Evolutionary conservation across 75 land plant species (phyloP), one percentile per base, ranked within the genome.

Genomic region (Sequoia sempervirens): DNA sequence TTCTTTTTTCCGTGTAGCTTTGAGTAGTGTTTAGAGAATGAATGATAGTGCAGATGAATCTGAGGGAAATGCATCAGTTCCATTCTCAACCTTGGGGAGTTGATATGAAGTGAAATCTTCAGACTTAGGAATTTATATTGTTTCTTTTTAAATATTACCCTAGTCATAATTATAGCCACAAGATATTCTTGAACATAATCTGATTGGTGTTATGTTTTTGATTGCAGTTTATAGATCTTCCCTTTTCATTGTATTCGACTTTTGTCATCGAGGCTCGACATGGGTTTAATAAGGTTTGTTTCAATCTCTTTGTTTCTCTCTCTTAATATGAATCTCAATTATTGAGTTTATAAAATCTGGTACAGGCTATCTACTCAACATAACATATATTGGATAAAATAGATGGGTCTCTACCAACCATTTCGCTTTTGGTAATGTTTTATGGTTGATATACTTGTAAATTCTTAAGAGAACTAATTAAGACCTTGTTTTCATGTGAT

Each of bases 251-350:
- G 41, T 98, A 95, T 86, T 98, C 99, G 28, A 96, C 97, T 69
- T 98, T 98, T 87, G 97, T 98, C 76, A 95, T 98, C 56, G 99
- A 98, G 88, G 92, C 96, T 41, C 95, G 97, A 64, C 99, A 98
- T 90, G 99, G 99, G 47, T 98, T 98, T 78, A 96, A 98, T 82
- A 98, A 98, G 83, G 99, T 97, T 70, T 38, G 88, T 83, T 50
- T 43, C 32, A n/a, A 75, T 23, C 17, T 78, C 80, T 43, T 45
- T 78, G 30, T 45, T 78, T 78, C 14, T 45, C 30, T 78, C 28
- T 75, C 11, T 78, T n/a, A n/a, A n/a, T 11, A 47, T 45, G 2
- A 43, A 40, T 78, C 26, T 43, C 50, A 78, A 17, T 78, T 11
- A 45, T 78, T 8, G 30, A 75, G 8, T 37, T 12, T 40, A 75